These are phyloP conservation scores for Brassica hybrid DNA, from an alignment of 441 rosid species.

Conservation along the genomic window DNA sequence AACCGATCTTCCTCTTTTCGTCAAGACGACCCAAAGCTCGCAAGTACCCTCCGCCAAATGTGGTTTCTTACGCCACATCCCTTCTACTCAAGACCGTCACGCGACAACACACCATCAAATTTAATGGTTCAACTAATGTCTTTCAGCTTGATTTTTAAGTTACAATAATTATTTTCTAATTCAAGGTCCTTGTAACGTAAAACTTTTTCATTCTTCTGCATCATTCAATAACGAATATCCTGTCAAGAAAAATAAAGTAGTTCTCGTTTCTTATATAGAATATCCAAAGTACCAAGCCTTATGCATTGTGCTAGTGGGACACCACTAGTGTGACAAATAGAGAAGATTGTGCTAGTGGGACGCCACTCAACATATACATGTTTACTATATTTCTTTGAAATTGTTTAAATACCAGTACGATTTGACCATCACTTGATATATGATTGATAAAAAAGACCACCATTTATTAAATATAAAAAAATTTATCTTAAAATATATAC, in stretches of 20 bases:
- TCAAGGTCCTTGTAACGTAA: not conserved
- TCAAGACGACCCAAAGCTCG: not conserved
- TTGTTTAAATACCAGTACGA: not conserved
- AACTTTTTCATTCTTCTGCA: not conserved
- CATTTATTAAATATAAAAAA: not conserved
- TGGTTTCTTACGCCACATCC: not conserved
- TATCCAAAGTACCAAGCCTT: slow-evolving; percentile 3
- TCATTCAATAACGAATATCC: not conserved
- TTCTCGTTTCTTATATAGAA: not conserved
- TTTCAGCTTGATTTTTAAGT: not conserved
- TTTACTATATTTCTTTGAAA: not conserved
- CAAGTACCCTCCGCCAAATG: not conserved
- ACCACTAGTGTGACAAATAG: not conserved
- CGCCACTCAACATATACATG: not conserved
- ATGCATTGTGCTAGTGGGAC: not conserved
- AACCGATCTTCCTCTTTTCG: not conserved
- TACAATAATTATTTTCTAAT: not conserved
- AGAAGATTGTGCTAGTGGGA: not conserved
- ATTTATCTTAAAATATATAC: not conserved
- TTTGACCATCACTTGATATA: not conserved
- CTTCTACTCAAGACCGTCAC: not conserved
- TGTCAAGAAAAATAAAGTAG: not conserved
- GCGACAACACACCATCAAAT: not conserved
- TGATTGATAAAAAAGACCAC: not conserved
- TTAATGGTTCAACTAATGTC: slow-evolving; percentile 1